Evolutionary conservation across 148 eudicot species (phyloP), one percentile per base, ranked within the genome.

Genomic region (Tetragonia tetragonoides): DNA sequence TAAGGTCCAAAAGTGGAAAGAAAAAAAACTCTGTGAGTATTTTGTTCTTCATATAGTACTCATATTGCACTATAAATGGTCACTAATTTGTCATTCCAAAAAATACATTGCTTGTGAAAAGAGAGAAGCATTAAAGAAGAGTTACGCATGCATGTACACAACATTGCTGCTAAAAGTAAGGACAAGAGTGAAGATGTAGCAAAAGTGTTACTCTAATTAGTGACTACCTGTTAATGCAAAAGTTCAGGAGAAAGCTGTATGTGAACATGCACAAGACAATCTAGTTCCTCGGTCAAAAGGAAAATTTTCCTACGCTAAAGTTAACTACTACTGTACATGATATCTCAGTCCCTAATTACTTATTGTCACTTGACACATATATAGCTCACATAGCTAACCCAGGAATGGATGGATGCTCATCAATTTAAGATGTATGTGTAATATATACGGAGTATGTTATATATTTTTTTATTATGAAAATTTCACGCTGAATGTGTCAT

Each of bases 161-260:
- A 62, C 12, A 10, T 23, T 49, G 71, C 47, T 65, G 49, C 18
- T 76, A 59, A 76, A 66, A 51, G 78, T 54, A n/a, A 66, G 44
- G 78, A 76, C 78, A 66, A 53, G 62, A 66, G 78, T 76, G 63
- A 76, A 76, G 60, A 76, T 42, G 60, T 38, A 76, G 10, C 72
- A 38, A 76, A 49, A 76, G 66, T 18, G n/a, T 49, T 42, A 56
- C 15, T n/a, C 17, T 65, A 73, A 59, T 12, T 40, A 44, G 54
- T 61, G 4, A 21, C 15, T 63, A 37, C 68, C 68, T 24, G 23
- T 63, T 75, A 54, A 40, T 39, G 66, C 66, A 59, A 73, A 59
- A 57, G 76, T 57, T 40, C 44, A 73, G 64, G 64, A 73, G 60
- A 44, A 11, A 21, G 18, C 38, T 40, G 20, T n/a, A n/a, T n/a